phyloP scores from a whole-genome alignment of 169 alveolate species.

The Eimeria praecox region DNA sequence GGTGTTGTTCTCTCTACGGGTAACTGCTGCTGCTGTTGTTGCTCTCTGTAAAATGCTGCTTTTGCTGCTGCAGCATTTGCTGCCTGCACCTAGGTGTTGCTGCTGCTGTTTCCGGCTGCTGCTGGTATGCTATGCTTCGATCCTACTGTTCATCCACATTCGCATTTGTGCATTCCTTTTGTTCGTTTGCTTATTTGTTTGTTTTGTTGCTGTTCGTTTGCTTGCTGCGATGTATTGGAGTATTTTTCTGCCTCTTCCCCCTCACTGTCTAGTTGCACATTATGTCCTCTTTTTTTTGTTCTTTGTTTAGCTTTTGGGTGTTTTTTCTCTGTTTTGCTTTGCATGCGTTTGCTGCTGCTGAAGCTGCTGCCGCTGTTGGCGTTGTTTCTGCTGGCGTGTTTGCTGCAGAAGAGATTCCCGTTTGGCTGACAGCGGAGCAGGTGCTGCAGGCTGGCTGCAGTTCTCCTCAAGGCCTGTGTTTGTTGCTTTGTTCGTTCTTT shows the following conservation, averaged over 20 bases:
- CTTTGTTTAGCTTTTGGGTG: neutral
- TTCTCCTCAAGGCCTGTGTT: conserved; percentile 39
- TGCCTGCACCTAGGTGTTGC: neutral
- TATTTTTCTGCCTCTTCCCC: neutral
- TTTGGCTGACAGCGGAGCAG: conserved; percentile 69
- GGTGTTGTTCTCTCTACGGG: neutral
- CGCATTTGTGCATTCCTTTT: neutral
- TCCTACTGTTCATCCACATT: neutral
- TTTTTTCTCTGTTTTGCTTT: neutral
- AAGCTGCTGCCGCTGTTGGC: neutral
- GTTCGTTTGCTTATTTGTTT: neutral
- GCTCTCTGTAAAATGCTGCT: neutral
- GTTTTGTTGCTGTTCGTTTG: neutral
- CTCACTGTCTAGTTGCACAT: neutral
- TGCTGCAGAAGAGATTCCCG: conserved; percentile 43
- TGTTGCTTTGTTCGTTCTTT: conserved; percentile 76
- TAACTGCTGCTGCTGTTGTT: neutral
- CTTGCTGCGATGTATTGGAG: neutral
- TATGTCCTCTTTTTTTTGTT: neutral
- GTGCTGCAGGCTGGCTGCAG: conserved; percentile 70
- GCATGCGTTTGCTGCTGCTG: conserved; percentile 2
- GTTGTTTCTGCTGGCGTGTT: neutral
- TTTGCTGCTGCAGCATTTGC: neutral
- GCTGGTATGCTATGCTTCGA: neutral
- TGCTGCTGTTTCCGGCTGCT: neutral